These are phyloP conservation scores for Cenchrus purpureus DNA, from an alignment of 176 grass and related monocot species.

Conservation along the genomic window DNA sequence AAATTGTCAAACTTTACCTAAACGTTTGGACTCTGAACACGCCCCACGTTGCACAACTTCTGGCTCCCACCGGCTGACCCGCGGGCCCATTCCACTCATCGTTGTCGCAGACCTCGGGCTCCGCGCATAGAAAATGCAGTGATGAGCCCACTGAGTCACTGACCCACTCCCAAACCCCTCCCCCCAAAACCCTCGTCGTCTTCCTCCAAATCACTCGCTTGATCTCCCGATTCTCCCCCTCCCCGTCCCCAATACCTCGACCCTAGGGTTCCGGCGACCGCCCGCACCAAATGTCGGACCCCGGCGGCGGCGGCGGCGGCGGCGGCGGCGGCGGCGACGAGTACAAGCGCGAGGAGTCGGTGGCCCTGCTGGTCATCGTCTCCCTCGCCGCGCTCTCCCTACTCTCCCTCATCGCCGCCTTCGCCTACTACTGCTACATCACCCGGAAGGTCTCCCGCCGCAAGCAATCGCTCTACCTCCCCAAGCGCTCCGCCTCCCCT, in stretches of 20 bases:
- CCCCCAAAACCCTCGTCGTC: slow-evolving; percentile 45
- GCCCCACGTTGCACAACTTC: background rate
- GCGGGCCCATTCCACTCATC: background rate
- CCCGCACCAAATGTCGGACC: slow-evolving; percentile 39
- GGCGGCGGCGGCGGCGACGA: slow-evolving; percentile 40
- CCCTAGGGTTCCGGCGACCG: slow-evolving; percentile 48
- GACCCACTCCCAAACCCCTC: slow-evolving; percentile 9
- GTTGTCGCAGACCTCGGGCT: slow-evolving; percentile 36
- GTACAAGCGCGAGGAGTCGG: slow-evolving; percentile 80
- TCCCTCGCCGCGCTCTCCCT: slow-evolving; percentile 86
- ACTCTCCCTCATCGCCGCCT: slow-evolving; percentile 75
- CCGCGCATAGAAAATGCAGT: background rate
- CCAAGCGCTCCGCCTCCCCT: slow-evolving; percentile 44
- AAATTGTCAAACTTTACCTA: too few species aligned
- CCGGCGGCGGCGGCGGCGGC: background rate
- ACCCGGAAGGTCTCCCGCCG: slow-evolving; percentile 94
- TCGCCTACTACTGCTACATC: slow-evolving; percentile 99
- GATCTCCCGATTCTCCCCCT: background rate
- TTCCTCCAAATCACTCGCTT: slow-evolving; percentile 36
- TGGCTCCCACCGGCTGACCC: background rate
- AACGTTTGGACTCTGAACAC: too few species aligned
- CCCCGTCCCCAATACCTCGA: background rate
- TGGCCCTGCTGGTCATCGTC: slow-evolving; percentile 80
- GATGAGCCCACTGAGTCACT: background rate
- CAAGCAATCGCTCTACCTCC: slow-evolving; percentile 54